Base-by-base conservation (phyloP, 2,329 filamentous ascomycete genomes). In the Aureobasidium leucospermi region DNA sequence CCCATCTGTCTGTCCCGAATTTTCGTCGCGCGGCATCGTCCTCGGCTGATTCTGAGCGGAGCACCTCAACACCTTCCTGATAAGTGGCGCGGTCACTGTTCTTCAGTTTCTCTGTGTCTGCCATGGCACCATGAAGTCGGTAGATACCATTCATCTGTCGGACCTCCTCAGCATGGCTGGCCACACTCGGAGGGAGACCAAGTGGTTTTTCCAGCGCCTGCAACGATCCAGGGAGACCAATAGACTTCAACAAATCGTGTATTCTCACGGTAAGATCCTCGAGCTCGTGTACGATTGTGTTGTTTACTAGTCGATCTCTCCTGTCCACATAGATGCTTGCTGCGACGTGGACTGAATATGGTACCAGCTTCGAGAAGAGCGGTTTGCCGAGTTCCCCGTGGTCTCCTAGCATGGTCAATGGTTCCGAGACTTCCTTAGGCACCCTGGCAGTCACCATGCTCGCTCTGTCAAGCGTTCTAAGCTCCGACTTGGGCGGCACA, bases 131-230 rank as follows among this genome's bases (percentile, higher is more conserved):
- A 56, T 89, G 84, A 0, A 97, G 76, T 31, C 89, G 81, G 59
- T 87, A 85, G 34, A 96, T 78, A 0, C 90, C 93, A 68, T 96
- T 91, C 59, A 92, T 89, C 70, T 97, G 93, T 19, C 92, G 83
- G 51, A 99, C 87, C 69, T 97, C 94, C 70, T 97, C 93, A 0
- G 93, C 93, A 66, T 96, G 94, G 23, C 94, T 89, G 2, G 91
- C 83, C 1, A 99, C 75, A 15, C 85, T 89, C 0, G 90, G 89
- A 0, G 94, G 94, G 4, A 99, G 74, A 0, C 94, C 94, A 0
- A 99, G 79, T 0, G 94, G 94, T 70, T 96, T 97, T 70, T 99
- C 94, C 1, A 97, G 79, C 0, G 94, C 94, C 71, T 99, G 94
- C 4, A 99, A 75, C 1, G 93, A 96, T 0, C 94, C 94, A 0